phyloP scores from a whole-genome alignment of 305 asterid species.

The Plantago lanceolata region DNA sequence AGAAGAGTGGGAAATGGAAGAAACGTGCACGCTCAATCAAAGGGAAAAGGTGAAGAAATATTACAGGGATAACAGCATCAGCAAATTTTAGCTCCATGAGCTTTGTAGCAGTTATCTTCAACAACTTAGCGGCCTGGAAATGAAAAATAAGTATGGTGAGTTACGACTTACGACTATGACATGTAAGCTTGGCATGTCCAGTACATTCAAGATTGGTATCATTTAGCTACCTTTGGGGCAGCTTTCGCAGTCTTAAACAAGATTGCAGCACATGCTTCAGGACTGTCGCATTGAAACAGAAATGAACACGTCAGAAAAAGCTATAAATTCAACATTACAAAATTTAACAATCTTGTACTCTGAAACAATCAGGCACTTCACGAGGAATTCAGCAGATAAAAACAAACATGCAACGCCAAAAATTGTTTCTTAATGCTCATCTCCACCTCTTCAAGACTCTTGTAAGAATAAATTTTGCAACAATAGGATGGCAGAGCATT shows the following conservation, averaged over 20 bases:
- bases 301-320: conserved; percentile 14
- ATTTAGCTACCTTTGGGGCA: conserved; percentile 65
- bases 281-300: conserved; percentile 49
- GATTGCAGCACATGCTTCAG: conserved; percentile 99
- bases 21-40: neutral
- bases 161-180: conserved; percentile 22
- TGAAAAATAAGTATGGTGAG: conserved; percentile 24
- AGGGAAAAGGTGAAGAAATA: conserved; percentile 30
- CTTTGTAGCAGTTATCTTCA: conserved; percentile 75
- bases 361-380: neutral
- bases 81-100: conserved; percentile 57
- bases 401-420: neutral
- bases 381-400: neutral
- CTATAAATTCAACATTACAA: conserved; percentile 1
- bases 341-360: neutral
- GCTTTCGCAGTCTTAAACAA: conserved; percentile 85
- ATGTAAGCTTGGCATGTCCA: conserved; percentile 10
- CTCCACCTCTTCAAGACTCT: conserved; percentile 4
- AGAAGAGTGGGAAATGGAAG: neutral
- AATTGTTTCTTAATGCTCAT: neutral
- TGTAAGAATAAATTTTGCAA: conserved; percentile 10
- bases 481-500: too few relatives aligned
- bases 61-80: conserved; percentile 83
- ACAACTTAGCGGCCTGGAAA: conserved; percentile 91
- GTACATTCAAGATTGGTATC: conserved; percentile 17